Conservation (phyloP, 2,329 filamentous ascomycete species). For the Thielaviopsis populi region DNA sequence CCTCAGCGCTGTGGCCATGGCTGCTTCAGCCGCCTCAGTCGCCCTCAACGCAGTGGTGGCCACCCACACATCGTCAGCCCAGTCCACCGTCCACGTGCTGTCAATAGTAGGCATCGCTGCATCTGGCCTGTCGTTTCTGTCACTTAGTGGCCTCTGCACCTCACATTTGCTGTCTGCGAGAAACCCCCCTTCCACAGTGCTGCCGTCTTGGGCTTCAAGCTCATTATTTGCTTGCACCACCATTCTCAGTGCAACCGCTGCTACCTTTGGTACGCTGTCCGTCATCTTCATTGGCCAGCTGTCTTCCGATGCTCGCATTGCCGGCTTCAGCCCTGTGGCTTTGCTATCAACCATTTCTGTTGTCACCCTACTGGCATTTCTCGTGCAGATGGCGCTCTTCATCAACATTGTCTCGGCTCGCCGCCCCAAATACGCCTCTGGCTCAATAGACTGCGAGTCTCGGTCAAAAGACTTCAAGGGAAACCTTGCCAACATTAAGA, state of each 20-base stretch:
- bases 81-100: constrained; percentile 11
- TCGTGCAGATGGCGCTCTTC: constrained; percentile 12
- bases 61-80: constrained; percentile 12
- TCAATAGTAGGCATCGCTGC: constrained; percentile 10
- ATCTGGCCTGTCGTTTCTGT: constrained; percentile 11
- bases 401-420: constrained; percentile 9
- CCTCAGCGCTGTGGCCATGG: constrained; percentile 11
- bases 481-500: constrained; percentile 11
- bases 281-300: constrained; percentile 15
- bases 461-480: background rate
- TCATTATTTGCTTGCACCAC: constrained; percentile 12
- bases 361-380: constrained; percentile 11
- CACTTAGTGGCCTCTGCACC: constrained; percentile 7
- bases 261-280: constrained; percentile 11
- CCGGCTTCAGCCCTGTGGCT: constrained; percentile 4
- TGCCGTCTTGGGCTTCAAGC: constrained; percentile 5
- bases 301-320: background rate
- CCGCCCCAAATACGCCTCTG: constrained; percentile 1
- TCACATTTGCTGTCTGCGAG: background rate
- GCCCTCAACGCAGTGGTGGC: constrained; percentile 11
- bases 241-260: constrained; percentile 4
- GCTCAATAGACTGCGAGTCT: constrained; percentile 7
- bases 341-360: constrained; percentile 11
- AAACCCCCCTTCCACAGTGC: background rate
- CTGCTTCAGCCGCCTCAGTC: constrained; percentile 9